These are phyloP conservation scores for Gentiana dahurica DNA, from an alignment of 257 asterid species.

Conservation along the genomic window DNA sequence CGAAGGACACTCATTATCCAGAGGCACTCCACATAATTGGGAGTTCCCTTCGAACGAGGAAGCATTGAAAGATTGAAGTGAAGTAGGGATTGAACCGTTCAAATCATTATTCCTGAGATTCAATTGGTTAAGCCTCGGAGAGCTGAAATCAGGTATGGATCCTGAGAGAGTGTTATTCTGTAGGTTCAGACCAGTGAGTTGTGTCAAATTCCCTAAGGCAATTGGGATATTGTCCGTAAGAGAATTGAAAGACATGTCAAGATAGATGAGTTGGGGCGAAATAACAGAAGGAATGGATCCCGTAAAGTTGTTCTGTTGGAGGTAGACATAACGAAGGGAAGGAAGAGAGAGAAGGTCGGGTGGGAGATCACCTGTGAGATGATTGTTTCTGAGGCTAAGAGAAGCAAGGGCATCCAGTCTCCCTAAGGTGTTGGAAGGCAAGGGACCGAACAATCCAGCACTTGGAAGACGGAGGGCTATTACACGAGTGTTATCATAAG, in stretches of 20 bases:
- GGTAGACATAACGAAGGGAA: slow-evolving; percentile 48
- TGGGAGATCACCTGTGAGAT: slow-evolving; percentile 48
- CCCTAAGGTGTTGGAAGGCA: slow-evolving; percentile 54
- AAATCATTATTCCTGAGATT: slow-evolving; percentile 51
- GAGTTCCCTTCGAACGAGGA: slow-evolving; percentile 62
- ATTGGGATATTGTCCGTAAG: slow-evolving; percentile 47
- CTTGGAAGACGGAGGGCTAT: slow-evolving; percentile 61
- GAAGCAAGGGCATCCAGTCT: slow-evolving; percentile 47
- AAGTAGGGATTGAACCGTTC: slow-evolving; percentile 56
- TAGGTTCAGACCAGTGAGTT: slow-evolving; percentile 39
- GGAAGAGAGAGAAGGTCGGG: slow-evolving; percentile 52
- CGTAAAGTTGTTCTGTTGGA: slow-evolving; percentile 48
- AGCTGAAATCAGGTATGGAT: slow-evolving; percentile 43
- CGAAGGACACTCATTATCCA: slow-evolving; percentile 31
- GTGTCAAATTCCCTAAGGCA: slow-evolving; percentile 29
- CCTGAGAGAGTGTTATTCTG: slow-evolving; percentile 65
- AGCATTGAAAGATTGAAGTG: slow-evolving; percentile 40
- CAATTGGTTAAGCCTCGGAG: slow-evolving; percentile 37
- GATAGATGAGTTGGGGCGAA: slow-evolving; percentile 36
- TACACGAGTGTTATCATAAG: slow-evolving; percentile 31
- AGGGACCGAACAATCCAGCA: slow-evolving; percentile 50
- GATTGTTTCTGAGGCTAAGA: slow-evolving; percentile 61
- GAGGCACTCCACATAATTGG: slow-evolving; percentile 54
- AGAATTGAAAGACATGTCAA: slow-evolving; percentile 63
- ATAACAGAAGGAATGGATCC: slow-evolving; percentile 44